phyloP scores from a whole-genome alignment of 805 yeast genomes.

The Suhomyces prunicola region DNA sequence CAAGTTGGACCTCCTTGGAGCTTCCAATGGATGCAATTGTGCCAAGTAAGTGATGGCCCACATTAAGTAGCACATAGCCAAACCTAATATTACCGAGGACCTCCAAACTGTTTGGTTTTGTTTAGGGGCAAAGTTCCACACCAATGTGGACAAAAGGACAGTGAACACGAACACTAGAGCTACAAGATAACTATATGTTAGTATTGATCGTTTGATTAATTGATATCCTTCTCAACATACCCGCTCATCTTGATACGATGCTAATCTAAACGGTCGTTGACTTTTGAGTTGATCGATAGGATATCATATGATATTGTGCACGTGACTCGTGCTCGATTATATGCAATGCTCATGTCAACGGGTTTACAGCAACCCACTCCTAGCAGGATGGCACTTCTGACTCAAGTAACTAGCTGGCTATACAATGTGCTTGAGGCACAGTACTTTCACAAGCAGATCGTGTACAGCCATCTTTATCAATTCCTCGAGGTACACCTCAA shows the following conservation, averaged over 20 bases:
- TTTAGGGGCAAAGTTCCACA: conserved; percentile 87
- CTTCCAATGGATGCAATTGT: conserved; percentile 88
- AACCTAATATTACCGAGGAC: conserved; percentile 53
- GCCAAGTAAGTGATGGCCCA: conserved; percentile 90
- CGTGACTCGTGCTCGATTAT: not conserved
- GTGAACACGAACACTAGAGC: conserved; percentile 60
- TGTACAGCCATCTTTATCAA: conserved; percentile 61
- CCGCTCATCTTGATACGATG: conserved; percentile 40
- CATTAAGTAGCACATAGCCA: conserved; percentile 79
- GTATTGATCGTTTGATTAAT: conserved; percentile 4
- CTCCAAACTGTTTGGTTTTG: conserved; percentile 53
- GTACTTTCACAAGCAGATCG: conserved; percentile 54
- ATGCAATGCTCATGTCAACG: not conserved
- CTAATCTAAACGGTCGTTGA: not conserved
- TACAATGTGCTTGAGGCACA: conserved; percentile 45
- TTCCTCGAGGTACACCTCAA: conserved; percentile 47
- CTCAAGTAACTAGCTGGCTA: conserved; percentile 38
- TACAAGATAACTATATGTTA: conserved; percentile 59
- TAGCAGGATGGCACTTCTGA: conserved; percentile 6
- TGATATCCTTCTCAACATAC: conserved; percentile 22
- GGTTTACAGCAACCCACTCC: not conserved
- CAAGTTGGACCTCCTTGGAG: conserved; percentile 84
- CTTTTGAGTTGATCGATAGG: not conserved
- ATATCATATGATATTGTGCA: not conserved
- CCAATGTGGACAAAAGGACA: conserved; percentile 54